A percentile compares a stretch with the other conserved stretches of the same genome.
phyloP scores from a whole-genome alignment of 2,329 filamentous ascomycete genomes.

The Beauveria bassiana region DNA sequence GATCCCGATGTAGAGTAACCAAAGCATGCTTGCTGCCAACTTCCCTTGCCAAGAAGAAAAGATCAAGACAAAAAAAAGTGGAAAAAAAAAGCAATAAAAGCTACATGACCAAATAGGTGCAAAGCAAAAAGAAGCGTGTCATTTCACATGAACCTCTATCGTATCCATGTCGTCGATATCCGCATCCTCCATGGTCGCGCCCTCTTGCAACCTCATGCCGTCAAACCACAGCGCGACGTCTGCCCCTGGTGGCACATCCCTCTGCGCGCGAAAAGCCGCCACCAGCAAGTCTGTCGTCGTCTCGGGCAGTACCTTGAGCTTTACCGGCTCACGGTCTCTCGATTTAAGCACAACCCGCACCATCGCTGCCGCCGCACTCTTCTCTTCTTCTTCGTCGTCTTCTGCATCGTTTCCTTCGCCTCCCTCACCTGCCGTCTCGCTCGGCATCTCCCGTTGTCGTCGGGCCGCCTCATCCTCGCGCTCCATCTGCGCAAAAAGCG shows the following conservation, averaged over 20 bases:
- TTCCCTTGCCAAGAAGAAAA: not conserved
- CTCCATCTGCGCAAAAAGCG: slow-evolving; percentile 45
- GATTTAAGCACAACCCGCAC: slow-evolving; percentile 48
- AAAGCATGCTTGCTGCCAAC: not conserved
- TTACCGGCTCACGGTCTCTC: slow-evolving; percentile 40
- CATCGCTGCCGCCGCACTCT: slow-evolving; percentile 25
- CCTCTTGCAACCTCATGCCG: slow-evolving; percentile 60
- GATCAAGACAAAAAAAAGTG: not conserved
- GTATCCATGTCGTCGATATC: slow-evolving; percentile 70
- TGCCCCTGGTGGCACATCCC: slow-evolving; percentile 41
- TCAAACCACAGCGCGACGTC: slow-evolving; percentile 63
- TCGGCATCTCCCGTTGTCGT: slow-evolving; percentile 32
- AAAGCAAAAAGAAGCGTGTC: not conserved
- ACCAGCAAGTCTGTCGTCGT: slow-evolving; percentile 58
- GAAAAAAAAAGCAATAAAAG: not conserved
- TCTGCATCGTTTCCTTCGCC: not conserved
- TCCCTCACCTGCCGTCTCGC: slow-evolving; percentile 22
- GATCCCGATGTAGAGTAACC: not conserved
- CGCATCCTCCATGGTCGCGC: slow-evolving; percentile 52
- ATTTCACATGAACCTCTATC: slow-evolving; percentile 62
- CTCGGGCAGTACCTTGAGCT: slow-evolving; percentile 41
- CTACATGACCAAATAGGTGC: not conserved
- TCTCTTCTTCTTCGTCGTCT: slow-evolving; percentile 13
- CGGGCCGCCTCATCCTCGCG: slow-evolving; percentile 37
- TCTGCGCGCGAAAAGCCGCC: slow-evolving; percentile 49